Conservation (phyloP, 1,284 basidiomycete genomes). For the Cryptococcus amylolentus region DNA sequence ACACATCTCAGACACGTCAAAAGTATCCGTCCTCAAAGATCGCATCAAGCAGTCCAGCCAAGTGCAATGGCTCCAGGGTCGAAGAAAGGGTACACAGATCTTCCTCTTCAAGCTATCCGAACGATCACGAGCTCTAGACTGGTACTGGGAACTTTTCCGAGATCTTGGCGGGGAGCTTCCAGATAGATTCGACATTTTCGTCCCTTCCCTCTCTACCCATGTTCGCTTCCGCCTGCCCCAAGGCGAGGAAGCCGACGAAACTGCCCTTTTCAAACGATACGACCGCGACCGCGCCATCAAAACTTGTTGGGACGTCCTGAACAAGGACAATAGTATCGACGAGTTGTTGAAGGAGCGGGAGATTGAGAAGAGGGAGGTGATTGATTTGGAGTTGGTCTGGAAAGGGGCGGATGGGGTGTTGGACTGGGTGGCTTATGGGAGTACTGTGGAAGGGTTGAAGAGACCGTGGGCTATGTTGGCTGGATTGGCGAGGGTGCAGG, state of each 20-base stretch:
- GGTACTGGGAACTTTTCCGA: constrained; percentile 47
- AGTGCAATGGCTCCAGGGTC: constrained; percentile 27
- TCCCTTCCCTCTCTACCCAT: constrained; percentile 33
- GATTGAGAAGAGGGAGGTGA: constrained; percentile 6
- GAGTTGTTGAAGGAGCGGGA: constrained; percentile 26
- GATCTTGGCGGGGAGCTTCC: constrained; percentile 42
- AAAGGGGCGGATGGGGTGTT: constrained; percentile 31
- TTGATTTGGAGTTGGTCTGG: constrained; percentile 42
- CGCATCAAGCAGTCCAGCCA: constrained; percentile 36
- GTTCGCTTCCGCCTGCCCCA: constrained; percentile 37
- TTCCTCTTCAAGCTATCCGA: constrained; percentile 44
- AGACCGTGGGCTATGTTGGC: constrained; percentile 44
- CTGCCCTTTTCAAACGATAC: constrained; percentile 14
- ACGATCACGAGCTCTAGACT: constrained; percentile 43
- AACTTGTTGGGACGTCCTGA: constrained; percentile 31
- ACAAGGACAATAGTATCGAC: constrained; percentile 23
- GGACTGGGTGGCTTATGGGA: constrained; percentile 44
- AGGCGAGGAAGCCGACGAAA: constrained; percentile 17
- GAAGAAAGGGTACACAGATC: constrained; percentile 30
- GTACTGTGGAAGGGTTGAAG: constrained; percentile 30
- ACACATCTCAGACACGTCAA: constrained; percentile 14
- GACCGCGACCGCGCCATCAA: constrained; percentile 24
- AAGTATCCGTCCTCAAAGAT: constrained; percentile 14
- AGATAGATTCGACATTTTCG: constrained; percentile 30
- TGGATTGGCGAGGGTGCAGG: constrained; percentile 33